Conservation (phyloP, 768 basidiomycete genomes). For the Gyrodon lividus region DNA sequence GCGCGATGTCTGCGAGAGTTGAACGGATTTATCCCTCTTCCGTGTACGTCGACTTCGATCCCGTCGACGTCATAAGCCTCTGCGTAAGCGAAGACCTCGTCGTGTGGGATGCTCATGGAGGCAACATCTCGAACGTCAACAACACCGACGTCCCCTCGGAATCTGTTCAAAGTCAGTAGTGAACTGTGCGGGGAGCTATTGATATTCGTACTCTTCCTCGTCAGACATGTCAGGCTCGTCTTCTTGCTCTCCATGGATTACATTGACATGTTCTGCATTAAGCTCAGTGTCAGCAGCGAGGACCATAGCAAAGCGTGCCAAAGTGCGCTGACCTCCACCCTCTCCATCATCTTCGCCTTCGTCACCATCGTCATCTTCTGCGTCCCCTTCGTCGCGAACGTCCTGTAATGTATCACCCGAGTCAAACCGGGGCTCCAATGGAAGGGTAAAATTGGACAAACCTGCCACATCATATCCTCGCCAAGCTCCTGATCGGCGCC, state of each 20-base stretch:
- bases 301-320: not conserved
- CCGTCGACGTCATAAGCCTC: conserved; percentile 50
- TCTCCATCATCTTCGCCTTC: conserved; percentile 43
- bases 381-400: conserved; percentile 53
- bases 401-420: conserved; percentile 37
- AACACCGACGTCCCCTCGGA: conserved; percentile 39
- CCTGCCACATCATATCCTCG: conserved; percentile 59
- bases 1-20: conserved; percentile 55
- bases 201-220: conserved; percentile 56
- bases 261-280: conserved; percentile 47
- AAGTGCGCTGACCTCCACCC: conserved; percentile 17
- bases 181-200: not conserved
- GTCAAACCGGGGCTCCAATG: conserved; percentile 10
- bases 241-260: conserved; percentile 62
- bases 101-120: conserved; percentile 32
- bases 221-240: conserved; percentile 65
- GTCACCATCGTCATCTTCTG: conserved; percentile 58
- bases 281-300: conserved; percentile 9
- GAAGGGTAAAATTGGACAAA: conserved; percentile 25
- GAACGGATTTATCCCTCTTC: conserved; percentile 40
- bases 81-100: conserved; percentile 55
- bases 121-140: conserved; percentile 35
- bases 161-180: conserved; percentile 31
- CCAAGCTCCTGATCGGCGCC: conserved; percentile 50
- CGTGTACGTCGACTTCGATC: conserved; percentile 42